Evolutionary conservation across 108 stramenopile species (phyloP), one percentile per base, ranked within the genome.

Genomic region (Aurantiochytrium sp.): DNA sequence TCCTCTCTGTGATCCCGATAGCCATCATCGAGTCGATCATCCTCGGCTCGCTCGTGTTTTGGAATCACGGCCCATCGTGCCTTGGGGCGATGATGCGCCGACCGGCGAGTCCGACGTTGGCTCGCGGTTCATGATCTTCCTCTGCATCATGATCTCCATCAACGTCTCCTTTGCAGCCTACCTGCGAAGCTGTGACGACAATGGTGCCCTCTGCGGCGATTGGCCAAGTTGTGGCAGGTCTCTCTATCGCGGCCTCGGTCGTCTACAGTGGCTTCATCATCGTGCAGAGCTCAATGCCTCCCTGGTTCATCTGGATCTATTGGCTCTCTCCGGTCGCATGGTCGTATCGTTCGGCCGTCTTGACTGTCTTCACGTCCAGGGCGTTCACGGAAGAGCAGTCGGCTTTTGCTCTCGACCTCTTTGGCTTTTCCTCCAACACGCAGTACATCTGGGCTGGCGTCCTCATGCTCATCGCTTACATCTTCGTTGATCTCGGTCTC

Each of bases 1-100:
- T 36, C 31, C 19, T 53, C 12, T 27, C 34, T 15, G 53, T 32
- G 10, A 12, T 86, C 4, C 52, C 85, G 5, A 53, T 53, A 6
- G 50, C 85, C 17, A 27, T 95, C 37, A 90, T 93, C 36, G 95
- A 94, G 68, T 69, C 89, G 4, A 54, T 93, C 0, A 21, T 93
- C 32, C 92, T 93, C 52, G 94, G 94, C 55, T 89, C 87, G 85
- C 68, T 81, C 0, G 45, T 81, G 1, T 81, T 81, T 48, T 81
- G 39, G 42, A n/a, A 41, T 48, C 27, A n/a, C 73, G 17, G 42
- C 39, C n/a, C n/a, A 41, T 81, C 2, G 73, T 81, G 10, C 59
- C 59, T 15, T 65, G 50, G 50, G 50, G 34, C 59, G 59, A 65
- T 6, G 34, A 65, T 27, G 8, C 59, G 34, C 42, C 36, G 27